These are phyloP conservation scores for Stephania cephalantha DNA, from an alignment of 164 flowering plant genomes.

Conservation along the genomic window DNA sequence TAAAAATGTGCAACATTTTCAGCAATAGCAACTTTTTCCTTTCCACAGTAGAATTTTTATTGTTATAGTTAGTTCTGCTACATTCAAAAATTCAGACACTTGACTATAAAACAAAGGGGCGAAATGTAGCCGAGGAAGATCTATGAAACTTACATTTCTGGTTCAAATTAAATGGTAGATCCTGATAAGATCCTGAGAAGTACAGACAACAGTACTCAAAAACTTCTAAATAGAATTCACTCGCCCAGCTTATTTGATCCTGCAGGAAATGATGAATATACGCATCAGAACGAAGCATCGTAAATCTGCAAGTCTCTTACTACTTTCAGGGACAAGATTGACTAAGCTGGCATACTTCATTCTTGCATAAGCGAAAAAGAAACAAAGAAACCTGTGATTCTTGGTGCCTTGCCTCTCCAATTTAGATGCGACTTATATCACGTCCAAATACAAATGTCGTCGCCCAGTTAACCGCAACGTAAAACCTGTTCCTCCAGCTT, in stretches of 20 bases:
- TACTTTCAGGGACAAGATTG: not conserved
- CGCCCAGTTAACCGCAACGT: conserved; percentile 86
- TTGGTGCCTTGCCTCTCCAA: conserved; percentile 4
- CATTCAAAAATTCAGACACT: too few species aligned
- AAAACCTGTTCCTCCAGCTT: conserved; percentile 97
- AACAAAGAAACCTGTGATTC: conserved; percentile 3
- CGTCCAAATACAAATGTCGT: conserved; percentile 90
- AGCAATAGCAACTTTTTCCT: too few species aligned
- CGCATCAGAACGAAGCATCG: not conserved
- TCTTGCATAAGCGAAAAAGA: not conserved
- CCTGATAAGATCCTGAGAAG: not conserved
- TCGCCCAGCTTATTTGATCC: not conserved
- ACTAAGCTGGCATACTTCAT: not conserved
- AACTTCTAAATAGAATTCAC: not conserved
- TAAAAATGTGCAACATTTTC: too few species aligned
- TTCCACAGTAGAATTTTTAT: too few species aligned
- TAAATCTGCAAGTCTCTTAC: not conserved
- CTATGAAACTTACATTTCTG: not conserved
- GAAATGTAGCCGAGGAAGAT: not conserved
- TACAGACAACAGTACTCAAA: not conserved
- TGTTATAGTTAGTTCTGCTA: too few species aligned
- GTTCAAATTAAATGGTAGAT: not conserved
- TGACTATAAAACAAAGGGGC: not conserved
- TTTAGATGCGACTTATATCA: conserved; percentile 80
- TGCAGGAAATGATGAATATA: not conserved